Base-by-base conservation (phyloP, 2,329 filamentous ascomycete genomes). In the Metarhizium rileyi region DNA sequence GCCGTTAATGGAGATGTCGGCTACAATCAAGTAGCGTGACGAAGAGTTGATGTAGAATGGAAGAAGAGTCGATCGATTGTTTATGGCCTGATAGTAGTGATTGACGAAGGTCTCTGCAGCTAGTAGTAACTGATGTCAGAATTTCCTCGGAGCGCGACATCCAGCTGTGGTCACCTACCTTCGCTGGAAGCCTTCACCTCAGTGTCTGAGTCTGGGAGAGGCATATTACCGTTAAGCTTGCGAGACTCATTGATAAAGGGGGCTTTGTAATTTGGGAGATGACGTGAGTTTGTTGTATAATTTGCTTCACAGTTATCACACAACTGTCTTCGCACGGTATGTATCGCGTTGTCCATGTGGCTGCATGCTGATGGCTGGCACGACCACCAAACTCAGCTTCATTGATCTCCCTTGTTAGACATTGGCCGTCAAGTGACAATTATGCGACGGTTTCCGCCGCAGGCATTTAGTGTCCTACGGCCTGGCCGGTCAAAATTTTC, bases 1-100 rank as follows among this genome's bases (percentile, higher is more conserved):
- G 58, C 90, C 89, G 69, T 95, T 95, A 74, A 90, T 84, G 59
- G 81, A 78, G 59, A 95, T 90, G 62, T 83, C 80, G 47, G 87
- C 75, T 30, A 73, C 71, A n/a, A 76, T 69, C 12, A 64, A 61
- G 54, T 80, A 78, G 52, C 74, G 70, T 10, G 74, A 57, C 23
- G 77, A 78, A 46, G 74, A 67, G 62, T 79, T 78, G 56, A 82
- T 70, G 72, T 95, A 95, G 73, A 83, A 94, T n/a, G 71, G 69
- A 18, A 76, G 63, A 14, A 95, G 75, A 7, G 70, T 68, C 28
- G 75, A 62, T 38, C 88, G 75, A 51, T 74, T 76, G 66, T 85
- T 81, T 47, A 94, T 72, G n/a, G 84, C 77, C 26, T 76, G 73
- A 70, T 95, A 95, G 72, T 86, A 95, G 54, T 77, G 73, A 53